Evolutionary conservation across 2,329 filamentous ascomycete species (phyloP).

Genomic region (Bertia moriformis): DNA sequence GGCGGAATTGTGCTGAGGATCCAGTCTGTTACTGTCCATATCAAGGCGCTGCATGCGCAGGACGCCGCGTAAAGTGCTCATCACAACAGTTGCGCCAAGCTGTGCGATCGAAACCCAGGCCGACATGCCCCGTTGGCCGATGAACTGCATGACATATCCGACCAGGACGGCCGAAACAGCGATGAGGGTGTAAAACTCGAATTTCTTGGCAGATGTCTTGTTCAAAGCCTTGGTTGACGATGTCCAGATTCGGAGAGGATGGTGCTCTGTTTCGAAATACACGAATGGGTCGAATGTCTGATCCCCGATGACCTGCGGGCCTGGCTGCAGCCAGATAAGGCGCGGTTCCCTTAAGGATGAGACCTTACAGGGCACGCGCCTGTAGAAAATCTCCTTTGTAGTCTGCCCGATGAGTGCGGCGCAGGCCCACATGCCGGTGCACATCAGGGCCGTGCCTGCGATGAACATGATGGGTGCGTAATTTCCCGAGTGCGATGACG

Average conservation of each 20-base stretch:
- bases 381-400: constrained; percentile 5
- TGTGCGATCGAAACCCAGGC: constrained; percentile 8
- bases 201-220: too few relatives aligned
- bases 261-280: constrained; percentile 5
- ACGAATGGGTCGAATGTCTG: constrained; percentile 10
- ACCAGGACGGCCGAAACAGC: constrained; percentile 1
- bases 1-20: too few relatives aligned
- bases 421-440: constrained; percentile 8
- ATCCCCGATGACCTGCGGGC: constrained; percentile 8
- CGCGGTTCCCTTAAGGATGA: background rate
- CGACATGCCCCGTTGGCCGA: constrained; percentile 8
- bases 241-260: constrained; percentile 4
- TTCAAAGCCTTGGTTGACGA: constrained; percentile 4
- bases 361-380: constrained; percentile 1
- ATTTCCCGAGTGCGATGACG: background rate
- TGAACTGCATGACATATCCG: constrained; percentile 8
- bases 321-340: constrained; percentile 9
- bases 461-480: constrained; percentile 8
- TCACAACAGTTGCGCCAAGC: constrained; percentile 6
- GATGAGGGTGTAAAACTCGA: constrained; percentile 3
- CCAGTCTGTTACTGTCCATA: constrained; percentile 5
- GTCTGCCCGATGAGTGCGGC: constrained; percentile 8
- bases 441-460: constrained; percentile 6
- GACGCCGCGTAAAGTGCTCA: constrained; percentile 6
- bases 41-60: constrained; percentile 7